Percentiles rank a stretch among this genome's conserved stretches.
Evolutionary conservation across 1,139 yeast species (phyloP).

Genomic region (Nadsonia starkeyi-henricii): DNA sequence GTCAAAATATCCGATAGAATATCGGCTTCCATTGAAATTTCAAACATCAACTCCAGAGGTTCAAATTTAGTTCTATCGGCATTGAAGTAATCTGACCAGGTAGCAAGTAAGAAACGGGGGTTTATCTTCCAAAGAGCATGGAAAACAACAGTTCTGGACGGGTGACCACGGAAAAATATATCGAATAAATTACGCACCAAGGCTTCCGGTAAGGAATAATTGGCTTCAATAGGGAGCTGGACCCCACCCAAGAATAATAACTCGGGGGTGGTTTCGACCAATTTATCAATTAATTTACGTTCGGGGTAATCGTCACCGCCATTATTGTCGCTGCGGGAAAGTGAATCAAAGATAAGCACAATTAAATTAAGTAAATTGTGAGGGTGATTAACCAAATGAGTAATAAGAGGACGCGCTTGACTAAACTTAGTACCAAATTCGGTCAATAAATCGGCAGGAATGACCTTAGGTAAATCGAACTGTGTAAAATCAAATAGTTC

Average conservation of each 20-base stretch:
- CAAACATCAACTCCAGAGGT: slow-evolving; percentile 14
- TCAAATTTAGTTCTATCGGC: slow-evolving; percentile 12
- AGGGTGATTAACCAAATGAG: slow-evolving; percentile 17
- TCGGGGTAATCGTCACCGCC: slow-evolving; percentile 14
- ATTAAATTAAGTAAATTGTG: slow-evolving; percentile 13
- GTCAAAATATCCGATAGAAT: slow-evolving; percentile 17
- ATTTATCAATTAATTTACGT: slow-evolving; percentile 18
- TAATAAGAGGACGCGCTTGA: slow-evolving; percentile 12
- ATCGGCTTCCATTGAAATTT: slow-evolving; percentile 15
- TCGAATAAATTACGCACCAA: slow-evolving; percentile 23
- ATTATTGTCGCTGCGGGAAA: slow-evolving; percentile 18
- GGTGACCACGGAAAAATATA: slow-evolving; percentile 20
- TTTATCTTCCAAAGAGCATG: slow-evolving; percentile 14
- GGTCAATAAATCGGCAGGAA: slow-evolving; percentile 9
- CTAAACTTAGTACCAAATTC: slow-evolving; percentile 12
- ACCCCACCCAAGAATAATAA: slow-evolving; percentile 24
- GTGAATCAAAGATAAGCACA: slow-evolving; percentile 19
- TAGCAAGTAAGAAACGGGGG: slow-evolving; percentile 12
- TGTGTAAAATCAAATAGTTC: slow-evolving; percentile 11
- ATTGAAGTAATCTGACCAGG: slow-evolving; percentile 15
- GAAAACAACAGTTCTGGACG: slow-evolving; percentile 16
- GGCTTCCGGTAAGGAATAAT: slow-evolving; percentile 19
- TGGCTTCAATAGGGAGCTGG: slow-evolving; percentile 24
- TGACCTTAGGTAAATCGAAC: slow-evolving; percentile 13
- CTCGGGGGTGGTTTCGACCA: slow-evolving; percentile 24